phyloP scores from a whole-genome alignment of 495 filamentous ascomycete species.

The Eremomyces bilateralis region DNA sequence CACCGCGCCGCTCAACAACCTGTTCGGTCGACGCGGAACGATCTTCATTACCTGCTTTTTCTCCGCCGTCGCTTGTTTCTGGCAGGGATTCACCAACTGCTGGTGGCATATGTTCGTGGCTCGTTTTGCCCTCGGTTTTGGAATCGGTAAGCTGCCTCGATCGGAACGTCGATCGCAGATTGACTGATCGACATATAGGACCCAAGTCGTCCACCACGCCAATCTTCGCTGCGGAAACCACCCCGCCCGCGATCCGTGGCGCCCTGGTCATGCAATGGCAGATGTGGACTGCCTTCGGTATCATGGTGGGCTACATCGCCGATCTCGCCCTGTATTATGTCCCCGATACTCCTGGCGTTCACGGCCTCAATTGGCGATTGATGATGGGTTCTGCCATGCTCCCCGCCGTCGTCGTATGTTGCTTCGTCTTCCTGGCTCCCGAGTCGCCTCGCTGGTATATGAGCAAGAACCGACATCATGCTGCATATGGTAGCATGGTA shows the following conservation, averaged over 20 bases:
- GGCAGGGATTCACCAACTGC: constrained; percentile 51
- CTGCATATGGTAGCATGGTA: constrained; percentile 45
- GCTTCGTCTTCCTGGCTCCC: constrained; percentile 49
- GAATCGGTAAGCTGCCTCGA: constrained; percentile 61
- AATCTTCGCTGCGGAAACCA: constrained; percentile 57
- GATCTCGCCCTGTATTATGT: constrained; percentile 54
- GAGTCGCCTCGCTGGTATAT: constrained; percentile 68
- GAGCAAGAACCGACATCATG: constrained; percentile 37
- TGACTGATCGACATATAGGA: too few relatives aligned
- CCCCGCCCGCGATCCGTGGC: constrained; percentile 50
- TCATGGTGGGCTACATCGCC: constrained; percentile 53
- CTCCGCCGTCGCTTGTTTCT: constrained; percentile 48
- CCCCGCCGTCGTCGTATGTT: constrained; percentile 47
- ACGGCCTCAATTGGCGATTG: constrained; percentile 56
- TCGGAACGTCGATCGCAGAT: too few relatives aligned
- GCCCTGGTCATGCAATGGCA: constrained; percentile 64
- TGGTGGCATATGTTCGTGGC: constrained; percentile 39
- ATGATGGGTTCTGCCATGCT: constrained; percentile 69
- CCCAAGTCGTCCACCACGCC: constrained; percentile 64
- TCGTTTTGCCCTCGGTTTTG: constrained; percentile 24
- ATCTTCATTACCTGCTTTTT: constrained; percentile 58
- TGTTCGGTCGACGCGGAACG: constrained; percentile 60
- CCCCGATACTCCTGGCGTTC: constrained; percentile 27
- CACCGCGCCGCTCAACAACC: constrained; percentile 57
- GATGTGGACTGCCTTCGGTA: constrained; percentile 59